Evolutionary conservation across 208 protist species (phyloP), one percentile per base, ranked within the genome.

Genomic region (Leishmania lainsoni): DNA sequence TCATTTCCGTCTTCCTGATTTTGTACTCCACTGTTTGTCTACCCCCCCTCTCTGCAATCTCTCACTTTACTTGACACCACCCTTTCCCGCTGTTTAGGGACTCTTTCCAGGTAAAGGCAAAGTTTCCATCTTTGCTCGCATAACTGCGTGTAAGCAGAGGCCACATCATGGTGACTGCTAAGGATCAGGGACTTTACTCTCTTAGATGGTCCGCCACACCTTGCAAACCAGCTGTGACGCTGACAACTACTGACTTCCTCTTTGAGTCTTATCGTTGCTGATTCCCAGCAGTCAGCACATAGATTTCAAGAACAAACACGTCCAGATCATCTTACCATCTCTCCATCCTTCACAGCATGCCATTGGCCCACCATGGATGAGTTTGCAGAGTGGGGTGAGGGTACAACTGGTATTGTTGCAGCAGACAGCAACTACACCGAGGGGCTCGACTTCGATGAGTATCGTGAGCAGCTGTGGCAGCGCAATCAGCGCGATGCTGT

Each of bases 321-420:
- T 39, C 52, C 54, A 77, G 35, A 22, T 1, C 52, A 29, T 73
- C n/a, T 16, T 42, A 35, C 32, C 42, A 52, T 10, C 26, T 32
- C 10, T 49, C 4, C 69, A 16, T 32, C 45, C 22, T 54, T 20
- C 32, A 51, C 14, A 73, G 51, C 26, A 26, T 12, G 16, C 29
- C n/a, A n/a, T n/a, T 51, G 61, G 71, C 48, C 12, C 71, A 48
- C 39, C 22, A 92, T 94, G 88, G 78, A 51, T 16, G 85, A 91
- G n/a, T 91, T 83, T 74, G 75, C 58, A 26, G 90, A 95, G 51
- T 95, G 83, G 83, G 69, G 84, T 22, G 91, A 94, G 76, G 75
- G 85, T 20, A 88, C 84, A n/a, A 58, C 78, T 51, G 87, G 80
- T 66, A 16, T 79, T 6, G 76, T 42, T 16, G 84, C 63, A n/a